phyloP scores from a whole-genome alignment of 441 rosid genomes.

The Adansonia grandidieri region DNA sequence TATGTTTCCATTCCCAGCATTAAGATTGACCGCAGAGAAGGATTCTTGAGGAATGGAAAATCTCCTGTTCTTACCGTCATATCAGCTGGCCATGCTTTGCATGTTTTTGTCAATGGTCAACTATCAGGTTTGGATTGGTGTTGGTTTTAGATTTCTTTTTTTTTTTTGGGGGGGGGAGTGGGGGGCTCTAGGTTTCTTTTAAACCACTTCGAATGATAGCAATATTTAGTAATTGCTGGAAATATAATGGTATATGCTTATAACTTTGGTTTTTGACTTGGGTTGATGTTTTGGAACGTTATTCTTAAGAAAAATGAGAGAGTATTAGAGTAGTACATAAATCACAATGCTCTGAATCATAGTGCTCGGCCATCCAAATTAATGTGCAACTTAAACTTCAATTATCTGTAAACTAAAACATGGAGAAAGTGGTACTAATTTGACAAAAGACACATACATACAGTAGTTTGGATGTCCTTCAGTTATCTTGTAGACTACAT shows the following conservation, averaged over 20 bases:
- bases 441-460: not conserved
- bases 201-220: not conserved
- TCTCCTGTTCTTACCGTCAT: slow-evolving; percentile 70
- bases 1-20: slow-evolving; percentile 51
- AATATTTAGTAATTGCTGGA: not conserved
- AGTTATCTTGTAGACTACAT: not conserved
- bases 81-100: slow-evolving; percentile 98
- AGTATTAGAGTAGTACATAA: no score
- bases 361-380: not conserved
- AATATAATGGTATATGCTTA: not conserved
- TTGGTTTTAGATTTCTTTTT: no score
- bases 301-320: not conserved
- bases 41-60: slow-evolving; percentile 69
- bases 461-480: not conserved
- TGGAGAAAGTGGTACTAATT: slow-evolving; percentile 9
- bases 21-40: slow-evolving; percentile 57
- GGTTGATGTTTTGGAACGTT: not conserved
- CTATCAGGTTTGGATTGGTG: slow-evolving; percentile 61
- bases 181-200: no score
- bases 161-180: no score
- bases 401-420: slow-evolving; percentile 2
- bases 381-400: not conserved
- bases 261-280: not conserved
- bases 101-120: slow-evolving; percentile 84
- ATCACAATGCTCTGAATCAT: no score